A percentile compares a stretch with the other conserved stretches of the same genome.
Evolutionary conservation across 108 stramenopile genomes (phyloP).

Genomic region (Nitzschia sp.): DNA sequence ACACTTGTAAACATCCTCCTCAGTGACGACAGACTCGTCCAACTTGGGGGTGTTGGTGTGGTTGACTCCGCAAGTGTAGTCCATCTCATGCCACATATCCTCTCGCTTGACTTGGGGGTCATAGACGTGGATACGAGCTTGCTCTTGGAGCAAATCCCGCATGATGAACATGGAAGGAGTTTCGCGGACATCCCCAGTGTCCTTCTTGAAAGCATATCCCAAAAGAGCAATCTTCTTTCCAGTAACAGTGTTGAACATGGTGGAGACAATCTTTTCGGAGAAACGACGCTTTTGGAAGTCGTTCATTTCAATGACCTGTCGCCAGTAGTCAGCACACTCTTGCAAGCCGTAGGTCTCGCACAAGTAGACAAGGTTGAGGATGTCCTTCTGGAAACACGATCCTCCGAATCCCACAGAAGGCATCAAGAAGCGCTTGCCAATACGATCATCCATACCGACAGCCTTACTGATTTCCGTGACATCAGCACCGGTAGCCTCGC

Average conservation of each 20-base stretch:
- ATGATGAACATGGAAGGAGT: constrained; percentile 97
- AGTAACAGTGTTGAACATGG: constrained; percentile 99
- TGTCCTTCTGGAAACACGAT: constrained; percentile 99
- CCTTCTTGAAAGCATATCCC: constrained; percentile 99
- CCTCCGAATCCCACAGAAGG: constrained; percentile 98
- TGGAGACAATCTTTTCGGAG: constrained; percentile 90
- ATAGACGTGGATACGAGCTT: constrained; percentile 91
- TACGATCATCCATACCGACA: constrained; percentile 96
- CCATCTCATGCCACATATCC: constrained; percentile 96
- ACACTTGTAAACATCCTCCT: constrained; percentile 85
- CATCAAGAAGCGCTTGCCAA: constrained; percentile 96
- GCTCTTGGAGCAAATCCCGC: constrained; percentile 91
- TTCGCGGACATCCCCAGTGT: constrained; percentile 99
- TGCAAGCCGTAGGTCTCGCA: constrained; percentile 96
- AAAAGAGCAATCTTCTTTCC: constrained; percentile 98
- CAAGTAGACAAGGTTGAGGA: constrained; percentile 99
- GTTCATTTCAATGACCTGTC: constrained; percentile 98
- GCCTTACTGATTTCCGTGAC: constrained; percentile 95
- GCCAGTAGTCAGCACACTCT: constrained; percentile 98
- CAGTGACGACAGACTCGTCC: constrained; percentile 78
- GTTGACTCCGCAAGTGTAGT: constrained; percentile 94
- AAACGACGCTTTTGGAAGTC: constrained; percentile 99
- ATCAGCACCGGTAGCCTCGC: constrained; percentile 98
- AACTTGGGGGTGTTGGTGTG: constrained; percentile 76
- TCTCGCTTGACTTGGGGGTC: constrained; percentile 97